Conservation (phyloP, 331 rosid genomes). For the Quercus lobata region DNA sequence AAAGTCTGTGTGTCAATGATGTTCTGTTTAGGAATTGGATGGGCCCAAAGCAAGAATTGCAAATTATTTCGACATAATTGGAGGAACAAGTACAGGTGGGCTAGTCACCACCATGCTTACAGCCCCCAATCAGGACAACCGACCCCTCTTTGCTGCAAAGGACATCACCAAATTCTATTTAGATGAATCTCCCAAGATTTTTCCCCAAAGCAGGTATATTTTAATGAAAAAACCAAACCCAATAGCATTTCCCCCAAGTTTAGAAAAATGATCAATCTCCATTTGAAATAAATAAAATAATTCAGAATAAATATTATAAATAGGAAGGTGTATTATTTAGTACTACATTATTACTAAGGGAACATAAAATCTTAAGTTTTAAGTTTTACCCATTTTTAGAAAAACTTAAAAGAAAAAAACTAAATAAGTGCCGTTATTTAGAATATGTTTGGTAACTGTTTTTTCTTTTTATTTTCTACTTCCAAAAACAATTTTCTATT, state of each 20-base stretch:
- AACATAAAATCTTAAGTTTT: too few species aligned
- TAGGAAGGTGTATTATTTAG: too few species aligned
- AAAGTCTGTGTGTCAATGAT: neutral
- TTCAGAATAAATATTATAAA: too few species aligned
- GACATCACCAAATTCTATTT: slow-evolving; percentile 30
- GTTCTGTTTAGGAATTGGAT: neutral
- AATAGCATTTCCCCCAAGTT: neutral
- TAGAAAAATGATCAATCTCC: too few species aligned
- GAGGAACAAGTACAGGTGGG: slow-evolving; percentile 44
- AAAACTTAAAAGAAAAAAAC: neutral
- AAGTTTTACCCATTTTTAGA: neutral
- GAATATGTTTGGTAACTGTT: too few species aligned
- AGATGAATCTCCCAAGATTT: slow-evolving; percentile 21
- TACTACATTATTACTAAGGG: too few species aligned
- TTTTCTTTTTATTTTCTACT: too few species aligned
- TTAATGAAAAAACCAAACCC: neutral
- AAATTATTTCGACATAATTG: slow-evolving; percentile 32
- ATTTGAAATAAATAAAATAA: too few species aligned
- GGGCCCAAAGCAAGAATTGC: slow-evolving; percentile 27
- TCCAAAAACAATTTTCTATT: too few species aligned
- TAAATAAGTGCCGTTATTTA: neutral
- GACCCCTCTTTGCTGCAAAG: slow-evolving; percentile 29
- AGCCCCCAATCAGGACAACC: slow-evolving; percentile 19
- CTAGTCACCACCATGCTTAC: slow-evolving; percentile 38
- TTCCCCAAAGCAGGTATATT: slow-evolving; percentile 17